Conservation (phyloP, 2,329 filamentous ascomycete genomes). For the Tolypocladium ovalisporum region DNA sequence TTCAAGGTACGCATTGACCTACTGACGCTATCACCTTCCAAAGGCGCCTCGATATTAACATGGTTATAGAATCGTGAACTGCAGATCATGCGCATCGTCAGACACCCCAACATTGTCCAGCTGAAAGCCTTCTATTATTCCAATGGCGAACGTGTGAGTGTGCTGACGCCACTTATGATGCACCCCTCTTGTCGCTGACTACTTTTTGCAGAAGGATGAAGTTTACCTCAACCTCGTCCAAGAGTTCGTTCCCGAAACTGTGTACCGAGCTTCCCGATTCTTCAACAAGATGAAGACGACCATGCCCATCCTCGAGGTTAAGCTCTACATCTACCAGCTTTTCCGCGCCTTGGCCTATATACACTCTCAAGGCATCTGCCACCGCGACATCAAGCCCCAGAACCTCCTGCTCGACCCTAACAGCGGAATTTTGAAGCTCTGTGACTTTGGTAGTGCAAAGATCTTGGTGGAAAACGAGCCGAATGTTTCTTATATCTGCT, state of each 20-base stretch:
- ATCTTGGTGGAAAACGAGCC: conserved; percentile 98
- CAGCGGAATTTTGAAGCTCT: conserved; percentile 89
- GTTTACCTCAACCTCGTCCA: conserved; percentile 97
- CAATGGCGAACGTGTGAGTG: conserved; percentile 84
- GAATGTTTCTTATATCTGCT: conserved; percentile 99
- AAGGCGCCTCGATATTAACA: conserved; percentile 6
- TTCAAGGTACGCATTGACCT: conserved; percentile 67
- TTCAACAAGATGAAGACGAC: conserved; percentile 99
- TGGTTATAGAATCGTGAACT: conserved; percentile 86
- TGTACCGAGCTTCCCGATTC: conserved; percentile 94
- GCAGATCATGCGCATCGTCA: conserved; percentile 98
- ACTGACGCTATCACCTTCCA: conserved; percentile 1
- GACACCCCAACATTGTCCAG: conserved; percentile 97
- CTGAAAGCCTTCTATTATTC: conserved; percentile 99
- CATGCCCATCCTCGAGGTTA: conserved; percentile 97
- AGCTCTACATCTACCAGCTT: conserved; percentile 98
- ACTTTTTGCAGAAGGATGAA: conserved; percentile 68
- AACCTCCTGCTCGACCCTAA: conserved; percentile 88
- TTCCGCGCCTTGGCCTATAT: conserved; percentile 98
- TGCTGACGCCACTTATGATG: not conserved
- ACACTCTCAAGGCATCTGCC: conserved; percentile 97
- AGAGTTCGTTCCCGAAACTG: conserved; percentile 96
- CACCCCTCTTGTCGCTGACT: conserved; percentile 2
- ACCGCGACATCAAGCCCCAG: conserved; percentile 98
- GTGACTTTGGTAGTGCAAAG: conserved; percentile 98